A percentile compares a stretch with the other conserved stretches of the same genome.
Evolutionary conservation across 495 filamentous ascomycete species (phyloP).

Genomic region (Copromyces sp.): DNA sequence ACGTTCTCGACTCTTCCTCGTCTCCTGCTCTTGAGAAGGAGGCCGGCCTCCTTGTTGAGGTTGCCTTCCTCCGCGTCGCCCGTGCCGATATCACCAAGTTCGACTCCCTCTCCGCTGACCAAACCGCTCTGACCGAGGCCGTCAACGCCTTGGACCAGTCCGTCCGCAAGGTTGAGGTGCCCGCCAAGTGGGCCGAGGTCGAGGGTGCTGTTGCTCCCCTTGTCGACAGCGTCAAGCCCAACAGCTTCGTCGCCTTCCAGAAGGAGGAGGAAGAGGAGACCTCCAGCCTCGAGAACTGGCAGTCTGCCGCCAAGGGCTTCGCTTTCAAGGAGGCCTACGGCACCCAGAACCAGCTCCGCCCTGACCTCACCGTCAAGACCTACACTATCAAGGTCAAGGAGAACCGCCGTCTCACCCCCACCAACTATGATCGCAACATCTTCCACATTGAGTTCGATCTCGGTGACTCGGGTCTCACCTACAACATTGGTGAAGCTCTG

Average conservation of each 20-base stretch:
- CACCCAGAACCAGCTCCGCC: conserved; percentile 62
- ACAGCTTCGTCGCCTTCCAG: conserved; percentile 74
- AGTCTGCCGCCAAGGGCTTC: conserved; percentile 74
- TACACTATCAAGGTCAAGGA: conserved; percentile 84
- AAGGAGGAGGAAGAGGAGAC: conserved; percentile 63
- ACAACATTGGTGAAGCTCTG: conserved; percentile 96
- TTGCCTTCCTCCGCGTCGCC: conserved; percentile 71
- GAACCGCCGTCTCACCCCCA: conserved; percentile 83
- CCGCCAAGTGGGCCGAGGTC: conserved; percentile 65
- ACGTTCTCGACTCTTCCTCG: conserved; percentile 58
- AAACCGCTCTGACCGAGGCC: conserved; percentile 47
- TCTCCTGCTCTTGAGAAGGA: conserved; percentile 56
- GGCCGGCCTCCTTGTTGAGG: conserved; percentile 54
- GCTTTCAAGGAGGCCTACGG: conserved; percentile 91
- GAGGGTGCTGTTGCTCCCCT: conserved; percentile 49
- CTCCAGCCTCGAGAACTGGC: conserved; percentile 59
- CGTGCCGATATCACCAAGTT: conserved; percentile 47
- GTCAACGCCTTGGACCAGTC: conserved; percentile 57
- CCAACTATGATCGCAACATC: conserved; percentile 91
- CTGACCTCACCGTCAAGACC: conserved; percentile 78
- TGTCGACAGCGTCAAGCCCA: conserved; percentile 52
- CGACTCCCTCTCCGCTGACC: conserved; percentile 19
- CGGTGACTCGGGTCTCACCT: conserved; percentile 77
- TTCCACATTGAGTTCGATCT: conserved; percentile 99
- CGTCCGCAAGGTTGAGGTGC: conserved; percentile 61